phyloP scores from a whole-genome alignment of 192 early-diverging fungal species.

The Gigaspora rosea region DNA sequence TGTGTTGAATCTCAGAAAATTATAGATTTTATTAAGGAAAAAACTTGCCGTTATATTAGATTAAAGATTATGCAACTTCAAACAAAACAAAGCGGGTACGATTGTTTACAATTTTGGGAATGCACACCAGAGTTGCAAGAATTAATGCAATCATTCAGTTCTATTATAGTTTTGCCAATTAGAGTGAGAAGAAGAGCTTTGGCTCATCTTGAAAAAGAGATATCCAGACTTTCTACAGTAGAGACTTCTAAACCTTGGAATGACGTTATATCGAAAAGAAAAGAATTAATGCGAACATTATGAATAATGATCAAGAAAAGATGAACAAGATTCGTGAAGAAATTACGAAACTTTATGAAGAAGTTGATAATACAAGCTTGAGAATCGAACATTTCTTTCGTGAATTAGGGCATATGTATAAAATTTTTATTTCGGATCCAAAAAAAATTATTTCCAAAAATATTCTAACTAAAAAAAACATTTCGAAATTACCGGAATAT shows the following conservation, averaged over 20 bases:
- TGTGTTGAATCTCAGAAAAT: not conserved
- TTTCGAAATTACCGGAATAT: slow-evolving; percentile 11
- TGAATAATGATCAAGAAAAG: not conserved
- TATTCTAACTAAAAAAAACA: not conserved
- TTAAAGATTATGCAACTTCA: slow-evolving; percentile 27
- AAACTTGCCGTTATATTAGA: slow-evolving; percentile 19
- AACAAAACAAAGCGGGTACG: not conserved
- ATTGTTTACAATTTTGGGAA: slow-evolving; percentile 24
- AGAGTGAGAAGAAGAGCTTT: slow-evolving; percentile 7
- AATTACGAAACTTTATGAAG: slow-evolving; percentile 19
- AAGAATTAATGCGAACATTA: slow-evolving; percentile 15
- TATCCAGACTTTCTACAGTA: slow-evolving; percentile 12
- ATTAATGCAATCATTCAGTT: not conserved
- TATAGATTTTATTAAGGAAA: slow-evolving; percentile 21
- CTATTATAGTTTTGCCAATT: slow-evolving; percentile 9
- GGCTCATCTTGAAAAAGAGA: slow-evolving; percentile 26
- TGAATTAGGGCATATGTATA: slow-evolving; percentile 28
- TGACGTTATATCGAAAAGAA: slow-evolving; percentile 2
- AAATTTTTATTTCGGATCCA: not conserved
- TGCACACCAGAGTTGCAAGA: not conserved
- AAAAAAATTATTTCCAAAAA: not conserved
- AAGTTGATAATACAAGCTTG: slow-evolving; percentile 30
- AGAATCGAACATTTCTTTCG: slow-evolving; percentile 25
- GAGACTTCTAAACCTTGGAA: slow-evolving; percentile 23
- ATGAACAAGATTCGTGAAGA: not conserved